Percentiles rank a stretch among this genome's conserved stretches.
phyloP scores from a whole-genome alignment of 805 yeast species.

The Saccharomycopsis vini region DNA sequence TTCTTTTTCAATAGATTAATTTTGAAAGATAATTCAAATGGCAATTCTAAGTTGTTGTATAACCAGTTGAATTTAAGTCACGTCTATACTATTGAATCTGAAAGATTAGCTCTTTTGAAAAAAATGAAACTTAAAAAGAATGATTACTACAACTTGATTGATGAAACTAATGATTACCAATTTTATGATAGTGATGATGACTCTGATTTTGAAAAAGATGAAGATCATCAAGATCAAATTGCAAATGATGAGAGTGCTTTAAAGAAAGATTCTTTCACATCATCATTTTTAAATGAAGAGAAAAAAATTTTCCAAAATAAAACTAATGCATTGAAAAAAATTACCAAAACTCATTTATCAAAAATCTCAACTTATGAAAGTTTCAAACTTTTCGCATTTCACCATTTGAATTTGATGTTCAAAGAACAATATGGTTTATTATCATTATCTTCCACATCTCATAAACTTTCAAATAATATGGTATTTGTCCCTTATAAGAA shows the following conservation, averaged over 20 bases:
- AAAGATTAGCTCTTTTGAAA: slow-evolving; percentile 4
- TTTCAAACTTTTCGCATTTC: slow-evolving; percentile 12
- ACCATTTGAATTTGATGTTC: slow-evolving; percentile 15
- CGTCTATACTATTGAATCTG: slow-evolving; percentile 8
- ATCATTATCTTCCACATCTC: slow-evolving; percentile 9
- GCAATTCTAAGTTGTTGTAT: slow-evolving; percentile 4
- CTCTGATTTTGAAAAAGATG: not conserved
- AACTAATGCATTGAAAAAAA: slow-evolving; percentile 13
- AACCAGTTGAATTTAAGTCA: slow-evolving; percentile 8
- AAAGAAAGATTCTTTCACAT: slow-evolving; percentile 4
- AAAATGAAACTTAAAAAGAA: slow-evolving; percentile 10
- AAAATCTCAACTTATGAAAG: slow-evolving; percentile 12
- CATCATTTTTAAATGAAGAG: slow-evolving; percentile 14
- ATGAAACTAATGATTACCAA: slow-evolving; percentile 15
- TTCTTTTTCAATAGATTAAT: slow-evolving; percentile 12
- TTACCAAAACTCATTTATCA: slow-evolving; percentile 7
- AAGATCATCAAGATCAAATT: slow-evolving; percentile 3
- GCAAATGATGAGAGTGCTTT: not conserved
- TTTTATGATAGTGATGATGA: slow-evolving; percentile 15
- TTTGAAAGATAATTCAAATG: slow-evolving; percentile 11
- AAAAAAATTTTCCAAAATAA: slow-evolving; percentile 10
- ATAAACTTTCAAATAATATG: slow-evolving; percentile 15
- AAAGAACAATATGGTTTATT: slow-evolving; percentile 17
- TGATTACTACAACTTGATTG: slow-evolving; percentile 16
- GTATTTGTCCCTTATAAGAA: slow-evolving; percentile 18